Percentiles rank a stretch among this genome's conserved stretches.
Evolutionary conservation across 306 rosid species (phyloP).

Genomic region (Malus domestica): DNA sequence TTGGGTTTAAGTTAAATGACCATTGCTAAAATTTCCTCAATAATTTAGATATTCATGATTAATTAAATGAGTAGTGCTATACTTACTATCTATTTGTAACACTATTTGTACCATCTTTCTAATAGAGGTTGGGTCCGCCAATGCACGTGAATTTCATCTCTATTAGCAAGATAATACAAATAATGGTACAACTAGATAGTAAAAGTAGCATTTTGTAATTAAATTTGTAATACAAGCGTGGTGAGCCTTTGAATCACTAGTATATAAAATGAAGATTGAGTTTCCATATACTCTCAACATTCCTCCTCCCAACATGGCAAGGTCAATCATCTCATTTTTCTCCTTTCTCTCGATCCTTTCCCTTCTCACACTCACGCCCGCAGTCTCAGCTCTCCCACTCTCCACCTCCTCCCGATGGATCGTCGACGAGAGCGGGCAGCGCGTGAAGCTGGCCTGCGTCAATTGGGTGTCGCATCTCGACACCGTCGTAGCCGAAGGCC

Average conservation of each 20-base stretch:
- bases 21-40: too few relatives aligned
- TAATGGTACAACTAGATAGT: too few relatives aligned
- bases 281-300: background rate
- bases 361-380: background rate
- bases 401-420: constrained; percentile 71
- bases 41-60: too few relatives aligned
- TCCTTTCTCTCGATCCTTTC: background rate
- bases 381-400: constrained; percentile 35
- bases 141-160: accelerated
- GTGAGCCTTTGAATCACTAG: background rate
- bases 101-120: too few relatives aligned
- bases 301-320: constrained; percentile 10
- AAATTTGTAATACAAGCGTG: background rate
- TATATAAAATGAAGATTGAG: background rate
- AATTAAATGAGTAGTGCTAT: too few relatives aligned
- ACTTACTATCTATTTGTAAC: too few relatives aligned
- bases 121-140: accelerated
- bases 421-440: constrained; percentile 43
- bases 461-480: constrained; percentile 89
- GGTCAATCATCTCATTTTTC: background rate
- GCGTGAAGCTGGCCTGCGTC: constrained; percentile 80
- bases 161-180: too few relatives aligned
- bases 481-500: constrained; percentile 71
- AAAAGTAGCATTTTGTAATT: background rate
- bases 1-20: too few relatives aligned